Evolutionary conservation across 495 filamentous ascomycete species (phyloP).

Genomic region (Xylaria telfairii): DNA sequence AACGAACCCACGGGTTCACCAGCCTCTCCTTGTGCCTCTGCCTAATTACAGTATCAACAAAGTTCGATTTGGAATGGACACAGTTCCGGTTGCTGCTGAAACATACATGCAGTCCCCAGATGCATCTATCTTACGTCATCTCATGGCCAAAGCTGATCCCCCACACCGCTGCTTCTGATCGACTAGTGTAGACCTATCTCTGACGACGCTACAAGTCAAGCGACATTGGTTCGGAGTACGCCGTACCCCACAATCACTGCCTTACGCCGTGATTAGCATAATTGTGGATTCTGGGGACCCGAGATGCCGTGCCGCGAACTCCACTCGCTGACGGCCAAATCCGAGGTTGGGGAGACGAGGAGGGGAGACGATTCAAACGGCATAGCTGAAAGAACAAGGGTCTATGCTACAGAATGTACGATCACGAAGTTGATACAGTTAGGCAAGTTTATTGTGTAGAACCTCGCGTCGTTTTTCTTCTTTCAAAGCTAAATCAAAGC

Average conservation of each 20-base stretch:
- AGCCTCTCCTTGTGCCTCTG: too few species aligned
- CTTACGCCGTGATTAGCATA: too few species aligned
- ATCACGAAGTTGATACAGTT: background rate
- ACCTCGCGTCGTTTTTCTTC: background rate
- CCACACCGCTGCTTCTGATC: background rate
- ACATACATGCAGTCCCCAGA: background rate
- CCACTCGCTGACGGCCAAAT: background rate
- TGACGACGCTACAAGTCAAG: background rate
- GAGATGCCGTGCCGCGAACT: background rate
- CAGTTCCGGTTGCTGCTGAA: too few species aligned
- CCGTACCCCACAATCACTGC: too few species aligned
- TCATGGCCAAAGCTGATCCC: background rate
- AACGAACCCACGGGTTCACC: too few species aligned
- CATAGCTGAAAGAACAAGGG: background rate
- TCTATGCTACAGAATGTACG: background rate
- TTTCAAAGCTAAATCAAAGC: background rate
- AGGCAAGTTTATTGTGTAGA: background rate
- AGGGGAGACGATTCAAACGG: background rate
- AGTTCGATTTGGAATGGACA: too few species aligned
- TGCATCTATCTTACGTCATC: background rate
- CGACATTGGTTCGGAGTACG: background rate
- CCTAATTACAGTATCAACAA: too few species aligned
- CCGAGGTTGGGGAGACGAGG: background rate
- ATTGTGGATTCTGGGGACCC: background rate
- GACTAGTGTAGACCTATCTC: background rate